Base-by-base conservation (phyloP, 2,329 filamentous ascomycete species). In the Orbilia ellipsospora region DNA sequence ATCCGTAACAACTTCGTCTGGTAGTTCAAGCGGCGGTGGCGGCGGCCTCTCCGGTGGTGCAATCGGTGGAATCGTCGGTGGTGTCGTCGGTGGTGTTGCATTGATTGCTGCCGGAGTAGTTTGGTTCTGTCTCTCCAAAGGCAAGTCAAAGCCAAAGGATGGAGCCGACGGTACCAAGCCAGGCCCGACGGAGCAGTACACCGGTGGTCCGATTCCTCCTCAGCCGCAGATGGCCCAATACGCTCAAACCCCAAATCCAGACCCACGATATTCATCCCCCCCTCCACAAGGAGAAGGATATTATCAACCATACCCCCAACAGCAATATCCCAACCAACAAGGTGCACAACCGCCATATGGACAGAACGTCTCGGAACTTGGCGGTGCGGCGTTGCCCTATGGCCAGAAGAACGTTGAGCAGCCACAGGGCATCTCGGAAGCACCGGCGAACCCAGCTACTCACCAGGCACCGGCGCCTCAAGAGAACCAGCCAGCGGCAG, bases 191-290 rank as follows among this genome's bases (percentile, higher is more conserved):
- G 70, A 74, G 26, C 63, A 66, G 36, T 74, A 74, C 26, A 74
- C 70, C 8, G 70, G 70, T 51, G 70, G 70, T 2, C 70, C 70
- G 52, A 74, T 74, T 31, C 70, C 70, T 40, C 70, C 70, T n/a
- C 70, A 74, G 59, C 70, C 70, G 31, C 70, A 68, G 40, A 74
- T 74, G 70, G 63, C 63, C 6, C 63, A 68, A 26, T 74, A 74
- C 36, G n/a, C 18, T 7, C 50, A 63, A 44, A 18, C 23, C 5
- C 13, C 4, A 5, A n/a, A 28, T 56, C 56, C 50, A 51, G 68
- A 62, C 26, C 62, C 55, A 50, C 31, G 62, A 44, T 73, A 67
- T 45, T 55, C 56, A 42, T 60, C 70, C 4, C 70, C 63, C 7
- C 63, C 63, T 26, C 70, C 63, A 28, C 62, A 62, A n/a, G 48